Percentiles rank a stretch among this genome's conserved stretches.
Evolutionary conservation across 495 filamentous ascomycete genomes (phyloP).

Genomic region (Parmelia sp.): DNA sequence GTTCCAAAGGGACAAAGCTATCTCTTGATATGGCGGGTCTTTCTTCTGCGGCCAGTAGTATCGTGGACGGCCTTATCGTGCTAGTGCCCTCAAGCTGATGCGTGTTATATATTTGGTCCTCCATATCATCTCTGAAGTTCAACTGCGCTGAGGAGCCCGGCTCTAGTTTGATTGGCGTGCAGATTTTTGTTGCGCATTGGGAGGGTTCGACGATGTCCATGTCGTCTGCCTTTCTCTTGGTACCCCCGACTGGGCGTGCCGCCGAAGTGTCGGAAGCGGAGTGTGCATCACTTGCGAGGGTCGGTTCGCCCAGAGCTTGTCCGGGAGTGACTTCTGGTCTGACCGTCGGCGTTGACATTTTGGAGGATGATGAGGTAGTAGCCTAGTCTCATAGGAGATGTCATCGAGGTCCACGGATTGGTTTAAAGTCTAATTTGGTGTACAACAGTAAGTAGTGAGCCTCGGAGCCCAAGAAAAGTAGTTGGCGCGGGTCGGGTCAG

Average conservation of each 20-base stretch:
- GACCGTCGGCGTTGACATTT: not conserved
- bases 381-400: not conserved
- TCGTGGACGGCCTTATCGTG: not conserved
- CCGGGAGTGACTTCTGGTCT: not conserved
- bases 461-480: too few species aligned
- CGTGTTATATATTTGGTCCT: not conserved
- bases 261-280: not conserved
- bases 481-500: too few species aligned
- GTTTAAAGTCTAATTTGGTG: not conserved
- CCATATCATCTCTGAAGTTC: not conserved
- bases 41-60: not conserved
- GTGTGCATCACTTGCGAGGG: not conserved
- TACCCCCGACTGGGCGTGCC: not conserved
- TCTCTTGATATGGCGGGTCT: not conserved
- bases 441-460: too few species aligned
- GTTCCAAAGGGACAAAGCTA: not conserved
- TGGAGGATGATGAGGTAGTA: not conserved
- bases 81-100: not conserved
- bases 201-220: not conserved
- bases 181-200: not conserved
- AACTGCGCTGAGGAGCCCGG: not conserved
- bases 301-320: not conserved
- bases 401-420: not conserved
- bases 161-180: not conserved
- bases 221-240: not conserved